These are phyloP conservation scores for Sugiyamaella boreocaroliniensis DNA, from an alignment of 805 yeast species.

Conservation along the genomic window DNA sequence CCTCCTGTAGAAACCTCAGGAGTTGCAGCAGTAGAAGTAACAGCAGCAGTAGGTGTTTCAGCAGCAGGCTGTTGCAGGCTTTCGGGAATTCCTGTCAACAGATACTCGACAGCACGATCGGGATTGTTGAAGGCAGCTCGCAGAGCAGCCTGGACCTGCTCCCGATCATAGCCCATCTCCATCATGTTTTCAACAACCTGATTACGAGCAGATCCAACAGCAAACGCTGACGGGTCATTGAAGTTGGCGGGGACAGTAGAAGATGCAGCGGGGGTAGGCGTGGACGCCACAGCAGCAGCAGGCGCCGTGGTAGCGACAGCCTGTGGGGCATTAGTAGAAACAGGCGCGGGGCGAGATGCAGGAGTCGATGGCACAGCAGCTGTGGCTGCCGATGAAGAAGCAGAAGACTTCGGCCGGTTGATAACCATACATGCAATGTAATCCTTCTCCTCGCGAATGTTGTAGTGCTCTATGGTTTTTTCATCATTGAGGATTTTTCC, in stretches of 20 bases:
- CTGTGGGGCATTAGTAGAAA: conserved; percentile 25
- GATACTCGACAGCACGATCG: conserved; percentile 94
- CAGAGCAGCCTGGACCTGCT: conserved; percentile 81
- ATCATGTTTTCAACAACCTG: conserved; percentile 73
- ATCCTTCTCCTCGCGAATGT: conserved; percentile 73
- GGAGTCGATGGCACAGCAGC: conserved; percentile 11
- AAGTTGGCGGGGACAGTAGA: conserved; percentile 24
- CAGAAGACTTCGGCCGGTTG: conserved; percentile 36
- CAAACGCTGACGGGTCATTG: conserved; percentile 37
- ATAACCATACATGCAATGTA: conserved; percentile 84
- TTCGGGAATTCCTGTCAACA: conserved; percentile 85
- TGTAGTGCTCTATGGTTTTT: conserved; percentile 62
- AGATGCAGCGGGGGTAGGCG: conserved; percentile 18
- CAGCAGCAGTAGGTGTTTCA: conserved; percentile 22
- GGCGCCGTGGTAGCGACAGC: conserved; percentile 25
- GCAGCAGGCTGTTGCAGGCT: conserved; percentile 36
- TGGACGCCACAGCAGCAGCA: conserved; percentile 26
- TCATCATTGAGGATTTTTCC: conserved; percentile 83
- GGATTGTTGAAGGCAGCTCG: conserved; percentile 96
- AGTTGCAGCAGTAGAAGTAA: conserved; percentile 18
- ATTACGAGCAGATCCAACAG: conserved; percentile 72
- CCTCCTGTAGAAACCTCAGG: conserved; percentile 4
- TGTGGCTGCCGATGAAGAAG: conserved; percentile 23
- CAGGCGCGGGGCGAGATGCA: conserved; percentile 13
- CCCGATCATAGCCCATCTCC: conserved; percentile 93